Base-by-base conservation (phyloP, 768 basidiomycete species). In the Boletellus ananas region DNA sequence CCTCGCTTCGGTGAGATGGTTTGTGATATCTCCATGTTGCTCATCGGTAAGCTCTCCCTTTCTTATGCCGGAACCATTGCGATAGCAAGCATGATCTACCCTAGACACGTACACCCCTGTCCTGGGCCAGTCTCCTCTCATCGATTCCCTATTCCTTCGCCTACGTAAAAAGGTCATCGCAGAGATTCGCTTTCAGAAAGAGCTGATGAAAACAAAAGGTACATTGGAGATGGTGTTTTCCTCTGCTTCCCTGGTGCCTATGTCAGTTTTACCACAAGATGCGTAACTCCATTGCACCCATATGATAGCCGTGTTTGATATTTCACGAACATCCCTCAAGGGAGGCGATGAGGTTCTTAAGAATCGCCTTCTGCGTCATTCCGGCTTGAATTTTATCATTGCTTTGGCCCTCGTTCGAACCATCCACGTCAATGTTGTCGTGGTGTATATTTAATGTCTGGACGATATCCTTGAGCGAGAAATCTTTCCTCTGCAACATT, bases 1-100 rank as follows among this genome's bases (percentile, higher is more conserved):
- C 90, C 93, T 31, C 84, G 94, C 23, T 98, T 96, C 62, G 93
- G 93, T n/a, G 83, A 87, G 52, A 76, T 91, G 67, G 93, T 86
- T 12, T 85, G 87, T 55, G 87, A 94, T 56, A 76, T 96, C 34
- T 79, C 88, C 16, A 74, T 75, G 16, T 71, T 97, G 7, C 80
- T 97, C 35, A 83, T 97, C 47, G 94, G 94, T 95, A 48, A 51
- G 87, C 63, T 43, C 55, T 29, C 31, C 41, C 17, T 34, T 14
- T 23, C 34, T 43, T 47, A 9, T 43, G 20, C 23, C 18, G 31
- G 23, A 34, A 18, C 29, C 51, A 18, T 25, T 35, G 29, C 56
- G 48, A 56, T 37, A 13, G 16, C 43, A 53, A 45, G 37, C 21
- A 42, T 36, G 3, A 18, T 20, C 34, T 23, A 23, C 23, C 14